Base-by-base conservation (phyloP, 202 grass and related monocot species). In the Setaria italica region DNA sequence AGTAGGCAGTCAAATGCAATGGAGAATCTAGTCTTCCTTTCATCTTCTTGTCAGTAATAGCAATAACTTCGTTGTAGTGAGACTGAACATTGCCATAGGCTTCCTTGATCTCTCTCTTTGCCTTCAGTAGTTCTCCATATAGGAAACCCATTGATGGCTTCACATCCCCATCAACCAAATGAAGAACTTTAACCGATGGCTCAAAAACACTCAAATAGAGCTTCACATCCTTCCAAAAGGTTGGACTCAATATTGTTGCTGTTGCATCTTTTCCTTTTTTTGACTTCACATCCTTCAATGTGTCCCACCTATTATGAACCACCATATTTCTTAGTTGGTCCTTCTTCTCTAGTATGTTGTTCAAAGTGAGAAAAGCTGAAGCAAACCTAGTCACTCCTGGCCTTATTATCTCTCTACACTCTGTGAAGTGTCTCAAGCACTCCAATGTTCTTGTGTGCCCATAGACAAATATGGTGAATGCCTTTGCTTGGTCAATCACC, bases 31-130 rank as follows among this genome's bases (percentile, higher is more conserved):
- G 48, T 50, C 48, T 2, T 13, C 48, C 48, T 13, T 2, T 45
- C 66, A 71, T 82, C 79, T 82, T 82, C 37, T 71, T 82, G 7
- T 71, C 67, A 71, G 60, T 20, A 46, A 82, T 59, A 59, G 51
- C 37, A 7, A 82, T 59, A 13, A 58, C 21, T 0, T 82, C 51
- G 11, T 59, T 82, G 51, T 59, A 82, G 3, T 15, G 37, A 4
- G 16, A 3, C 64, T 82, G 67, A 9, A 47, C 21, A 33, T 72
- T 82, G 37, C 67, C 55, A 72, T 13, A 60, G 0, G 21, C 50
- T 8, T 43, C 39, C 2, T 82, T 82, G 37, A 60, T 82, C 15
- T 63, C 43, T 46, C 20, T 50, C 69, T 74, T 63, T 74, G 45
- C 55, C 69, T 74, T 81, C 1, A 55, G 0, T 20, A 69, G 7